A percentile compares a stretch with the other conserved stretches of the same genome.
These are phyloP conservation scores for Endoconidiophora polonica DNA, from an alignment of 2,329 filamentous ascomycete species.

Conservation along the genomic window DNA sequence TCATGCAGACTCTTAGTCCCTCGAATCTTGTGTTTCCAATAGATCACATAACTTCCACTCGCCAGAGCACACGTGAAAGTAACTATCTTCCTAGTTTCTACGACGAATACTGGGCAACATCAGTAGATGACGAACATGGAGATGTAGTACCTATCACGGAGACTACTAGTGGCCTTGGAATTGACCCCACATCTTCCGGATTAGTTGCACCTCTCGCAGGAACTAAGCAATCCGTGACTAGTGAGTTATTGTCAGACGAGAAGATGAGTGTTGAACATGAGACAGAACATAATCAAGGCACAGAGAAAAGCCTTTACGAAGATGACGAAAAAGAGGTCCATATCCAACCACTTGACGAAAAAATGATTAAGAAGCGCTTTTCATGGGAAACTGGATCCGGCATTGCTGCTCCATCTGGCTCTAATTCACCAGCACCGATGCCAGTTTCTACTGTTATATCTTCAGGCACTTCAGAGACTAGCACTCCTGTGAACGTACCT, in stretches of 20 bases:
- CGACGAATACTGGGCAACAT: conserved; percentile 46
- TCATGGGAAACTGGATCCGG: conserved; percentile 8
- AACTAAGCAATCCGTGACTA: background rate
- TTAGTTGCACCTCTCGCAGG: background rate
- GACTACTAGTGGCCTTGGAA: background rate
- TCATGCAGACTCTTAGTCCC: conserved; percentile 51
- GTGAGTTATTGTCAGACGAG: background rate
- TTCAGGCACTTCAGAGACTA: background rate
- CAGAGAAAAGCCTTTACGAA: background rate
- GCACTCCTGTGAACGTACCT: background rate
- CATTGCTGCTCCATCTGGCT: background rate
- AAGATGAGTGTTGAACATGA: conserved; percentile 10
- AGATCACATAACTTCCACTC: background rate
- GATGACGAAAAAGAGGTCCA: conserved; percentile 1
- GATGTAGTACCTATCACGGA: background rate
- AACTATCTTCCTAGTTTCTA: conserved; percentile 49
- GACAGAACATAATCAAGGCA: background rate
- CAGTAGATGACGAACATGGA: conserved; percentile 6
- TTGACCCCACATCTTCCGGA: background rate
- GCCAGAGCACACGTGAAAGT: conserved; percentile 31
- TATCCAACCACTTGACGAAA: background rate
- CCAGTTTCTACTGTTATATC: background rate
- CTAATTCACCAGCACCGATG: background rate
- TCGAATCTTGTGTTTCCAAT: background rate
- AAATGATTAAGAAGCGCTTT: conserved; percentile 2